Evolutionary conservation across 345 rosid genomes (phyloP).

Genomic region (Sonneratia caseolaris): DNA sequence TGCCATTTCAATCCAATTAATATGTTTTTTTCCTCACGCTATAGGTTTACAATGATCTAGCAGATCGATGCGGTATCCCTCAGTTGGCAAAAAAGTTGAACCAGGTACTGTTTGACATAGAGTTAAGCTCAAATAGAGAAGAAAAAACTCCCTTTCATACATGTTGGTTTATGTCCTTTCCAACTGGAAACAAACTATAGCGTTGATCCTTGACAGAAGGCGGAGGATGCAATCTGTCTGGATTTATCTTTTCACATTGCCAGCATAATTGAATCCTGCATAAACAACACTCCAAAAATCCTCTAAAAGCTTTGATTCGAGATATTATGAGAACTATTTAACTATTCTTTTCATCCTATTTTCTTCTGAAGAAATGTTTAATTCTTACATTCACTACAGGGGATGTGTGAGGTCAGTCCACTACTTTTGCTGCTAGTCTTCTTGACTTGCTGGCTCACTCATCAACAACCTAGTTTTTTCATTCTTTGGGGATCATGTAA

Average conservation of each 20-base stretch:
- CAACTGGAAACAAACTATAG: neutral
- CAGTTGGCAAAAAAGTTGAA: slow-evolving; percentile 92
- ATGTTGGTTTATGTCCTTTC: neutral
- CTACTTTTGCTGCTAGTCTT: neutral
- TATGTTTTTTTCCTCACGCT: neutral
- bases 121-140: neutral
- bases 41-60: slow-evolving; percentile 72
- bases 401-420: neutral
- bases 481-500: neutral
- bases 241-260: neutral
- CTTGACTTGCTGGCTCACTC: neutral
- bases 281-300: neutral
- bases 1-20: neutral
- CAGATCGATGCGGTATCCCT: slow-evolving; percentile 92
- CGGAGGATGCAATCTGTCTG: neutral
- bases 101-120: slow-evolving; percentile 43
- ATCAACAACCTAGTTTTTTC: neutral
- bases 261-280: neutral
- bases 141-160: neutral
- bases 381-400: neutral
- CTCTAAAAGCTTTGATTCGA: neutral
- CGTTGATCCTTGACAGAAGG: neutral
- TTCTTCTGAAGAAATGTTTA: neutral
- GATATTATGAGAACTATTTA: neutral
- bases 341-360: neutral